These are phyloP conservation scores for Cicer pinnatifidum DNA, from an alignment of 306 rosid species.

Conservation along the genomic window DNA sequence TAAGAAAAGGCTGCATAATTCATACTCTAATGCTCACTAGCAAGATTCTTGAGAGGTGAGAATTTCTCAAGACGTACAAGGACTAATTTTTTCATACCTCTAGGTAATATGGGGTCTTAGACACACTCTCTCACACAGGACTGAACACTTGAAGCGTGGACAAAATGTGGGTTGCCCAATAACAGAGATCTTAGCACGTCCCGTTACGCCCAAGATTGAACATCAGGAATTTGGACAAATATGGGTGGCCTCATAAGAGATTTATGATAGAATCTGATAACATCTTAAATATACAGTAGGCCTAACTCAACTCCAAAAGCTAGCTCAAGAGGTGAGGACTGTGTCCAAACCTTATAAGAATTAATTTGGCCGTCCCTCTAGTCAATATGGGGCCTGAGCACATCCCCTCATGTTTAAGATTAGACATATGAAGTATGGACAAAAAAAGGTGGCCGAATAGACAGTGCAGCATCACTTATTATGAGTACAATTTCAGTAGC, in stretches of 20 bases:
- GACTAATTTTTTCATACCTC: neutral
- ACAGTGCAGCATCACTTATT: neutral
- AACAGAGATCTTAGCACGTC: conserved; percentile 7
- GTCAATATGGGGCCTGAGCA: conserved; percentile 5
- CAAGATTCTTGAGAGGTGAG: neutral
- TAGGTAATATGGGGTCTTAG: neutral
- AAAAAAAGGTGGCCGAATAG: neutral
- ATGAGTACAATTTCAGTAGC: neutral
- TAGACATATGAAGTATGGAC: neutral
- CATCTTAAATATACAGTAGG: conserved; percentile 3
- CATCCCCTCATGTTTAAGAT: neutral
- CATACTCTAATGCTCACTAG: neutral
- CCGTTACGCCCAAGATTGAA: neutral
- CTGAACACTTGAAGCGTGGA: neutral
- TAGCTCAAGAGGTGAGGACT: neutral
- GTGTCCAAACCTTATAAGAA: conserved; percentile 9
- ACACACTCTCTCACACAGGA: neutral
- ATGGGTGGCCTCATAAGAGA: neutral
- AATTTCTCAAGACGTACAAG: neutral
- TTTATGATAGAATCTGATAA: neutral
- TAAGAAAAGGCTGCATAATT: neutral
- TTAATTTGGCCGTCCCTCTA: conserved; percentile 9
- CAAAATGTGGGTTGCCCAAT: neutral
- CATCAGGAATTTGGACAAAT: conserved; percentile 4
- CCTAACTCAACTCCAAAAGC: conserved; percentile 3